Evolutionary conservation across 2,329 filamentous ascomycete species (phyloP).

Genomic region (Ascochyta pisi): DNA sequence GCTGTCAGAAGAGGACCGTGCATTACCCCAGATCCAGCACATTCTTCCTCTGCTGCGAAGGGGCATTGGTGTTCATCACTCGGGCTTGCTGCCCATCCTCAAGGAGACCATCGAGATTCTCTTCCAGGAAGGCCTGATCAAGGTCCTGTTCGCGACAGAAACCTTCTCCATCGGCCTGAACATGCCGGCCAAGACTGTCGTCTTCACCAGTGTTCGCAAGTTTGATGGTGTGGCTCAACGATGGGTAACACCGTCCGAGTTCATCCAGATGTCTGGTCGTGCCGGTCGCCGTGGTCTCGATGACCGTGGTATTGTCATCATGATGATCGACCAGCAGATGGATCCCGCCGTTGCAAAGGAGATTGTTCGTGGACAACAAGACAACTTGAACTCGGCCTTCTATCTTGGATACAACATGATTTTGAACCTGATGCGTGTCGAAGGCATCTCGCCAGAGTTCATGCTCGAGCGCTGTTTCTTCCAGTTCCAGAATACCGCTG

Average conservation of each 20-base stretch:
- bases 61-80: slow-evolving; percentile 97
- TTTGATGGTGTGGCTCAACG: slow-evolving; percentile 84
- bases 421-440: slow-evolving; percentile 93
- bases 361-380: slow-evolving; percentile 95
- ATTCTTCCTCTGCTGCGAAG: slow-evolving; percentile 86
- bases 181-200: slow-evolving; percentile 98
- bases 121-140: slow-evolving; percentile 97
- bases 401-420: slow-evolving; percentile 99
- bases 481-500: slow-evolving; percentile 95
- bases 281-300: slow-evolving; percentile 96
- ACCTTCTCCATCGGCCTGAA: slow-evolving; percentile 98
- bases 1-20: slow-evolving; percentile 88
- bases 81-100: slow-evolving; percentile 89
- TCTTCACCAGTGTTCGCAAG: slow-evolving; percentile 97
- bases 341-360: slow-evolving; percentile 92
- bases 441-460: slow-evolving; percentile 97
- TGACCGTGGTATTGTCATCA: slow-evolving; percentile 97
- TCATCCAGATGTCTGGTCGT: slow-evolving; percentile 98
- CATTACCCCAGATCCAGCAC: slow-evolving; percentile 87
- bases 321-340: slow-evolving; percentile 98
- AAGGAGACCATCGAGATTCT: slow-evolving; percentile 99
- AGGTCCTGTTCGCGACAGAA: slow-evolving; percentile 96
- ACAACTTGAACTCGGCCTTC: slow-evolving; percentile 96
- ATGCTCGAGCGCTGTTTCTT: slow-evolving; percentile 99
- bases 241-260: slow-evolving; percentile 92